Evolutionary conservation across 2,329 filamentous ascomycete species (phyloP).

Genomic region (Bipolaris cookei): DNA sequence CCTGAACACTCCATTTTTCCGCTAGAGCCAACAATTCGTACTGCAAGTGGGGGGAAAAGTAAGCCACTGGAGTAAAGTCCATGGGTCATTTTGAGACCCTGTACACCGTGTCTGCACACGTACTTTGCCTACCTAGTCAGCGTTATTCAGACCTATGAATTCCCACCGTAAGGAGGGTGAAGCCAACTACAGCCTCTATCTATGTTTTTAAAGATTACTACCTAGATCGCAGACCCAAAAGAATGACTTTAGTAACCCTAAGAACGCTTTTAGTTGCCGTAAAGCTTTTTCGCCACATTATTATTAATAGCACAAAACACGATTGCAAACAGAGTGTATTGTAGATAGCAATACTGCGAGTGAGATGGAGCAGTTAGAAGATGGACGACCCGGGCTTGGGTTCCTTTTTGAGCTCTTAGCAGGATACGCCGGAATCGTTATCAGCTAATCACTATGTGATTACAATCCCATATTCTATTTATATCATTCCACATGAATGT

Average conservation of each 20-base stretch:
- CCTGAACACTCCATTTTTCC: constrained; percentile 63
- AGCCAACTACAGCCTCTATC: too few relatives aligned
- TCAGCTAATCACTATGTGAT: not conserved
- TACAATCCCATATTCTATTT: not conserved
- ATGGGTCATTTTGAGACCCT: not conserved
- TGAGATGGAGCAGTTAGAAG: not conserved
- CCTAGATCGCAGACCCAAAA: too few relatives aligned
- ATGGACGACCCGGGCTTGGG: not conserved
- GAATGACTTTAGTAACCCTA: too few relatives aligned
- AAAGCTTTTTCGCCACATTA: too few relatives aligned
- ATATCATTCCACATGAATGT: not conserved
- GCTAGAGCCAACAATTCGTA: constrained; percentile 52
- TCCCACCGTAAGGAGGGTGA: too few relatives aligned
- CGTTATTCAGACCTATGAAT: too few relatives aligned
- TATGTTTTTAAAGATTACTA: too few relatives aligned
- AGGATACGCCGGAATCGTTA: not conserved
- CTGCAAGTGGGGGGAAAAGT: constrained; percentile 16
- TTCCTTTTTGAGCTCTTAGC: not conserved
- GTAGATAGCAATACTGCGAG: not conserved
- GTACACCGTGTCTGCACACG: too few relatives aligned
- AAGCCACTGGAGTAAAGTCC: not conserved
- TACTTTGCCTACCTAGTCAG: not conserved
- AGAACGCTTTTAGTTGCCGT: too few relatives aligned
- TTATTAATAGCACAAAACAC: too few relatives aligned
- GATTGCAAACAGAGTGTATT: not conserved